Evolutionary conservation across 2,329 filamentous ascomycete species (phyloP), one percentile per base, ranked within the genome.

Genomic region (Colletotrichum ledebouriae): DNA sequence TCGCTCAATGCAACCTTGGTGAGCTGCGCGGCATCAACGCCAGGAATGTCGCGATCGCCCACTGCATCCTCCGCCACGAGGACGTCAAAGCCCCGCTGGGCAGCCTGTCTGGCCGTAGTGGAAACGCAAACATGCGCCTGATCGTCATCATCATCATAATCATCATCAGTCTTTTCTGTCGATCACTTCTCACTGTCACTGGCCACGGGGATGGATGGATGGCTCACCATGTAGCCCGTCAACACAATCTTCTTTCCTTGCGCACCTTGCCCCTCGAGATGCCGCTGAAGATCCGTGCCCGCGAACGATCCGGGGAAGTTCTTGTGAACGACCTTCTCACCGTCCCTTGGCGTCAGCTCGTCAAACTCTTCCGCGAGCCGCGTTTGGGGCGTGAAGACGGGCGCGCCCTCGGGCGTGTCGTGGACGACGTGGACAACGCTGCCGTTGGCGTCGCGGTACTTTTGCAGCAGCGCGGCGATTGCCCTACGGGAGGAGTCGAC

Each of bases 1-100:
- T 92, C 89, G 6, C 82, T 80, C 71, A 92, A 76, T 2, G 81
- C 82, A 69, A 86, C 83, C 75, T 78, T 75, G 1, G 79, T 77
- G 22, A 91, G 74, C 63, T 89, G 83, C 11, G 84, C 82, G 0
- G 86, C 89, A 6, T 80, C 79, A 0, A 84, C 85, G 1, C 89
- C 89, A 1, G 90, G 90, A 50, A 92, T 90, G 74, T 91, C 84
- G 9, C 90, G 78, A 75, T 92, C 89, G 0, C 90, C 90, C 42
- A 92, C 85, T 0, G 83, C 89, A 74, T 91, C 90, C 72, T 85
- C 81, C 0, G 84, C 86, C 22, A 92, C 74, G 1, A 91, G 63
- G 25, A 91, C 85, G 73, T 92, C 89, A 73, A 88, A 91, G 0
- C 89, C 90, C 39, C 82, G 79, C 75, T 92, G 85, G 4, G 79